Evolutionary conservation across 1,284 basidiomycete species (phyloP).

Genomic region (Naganishia liquefaciens): DNA sequence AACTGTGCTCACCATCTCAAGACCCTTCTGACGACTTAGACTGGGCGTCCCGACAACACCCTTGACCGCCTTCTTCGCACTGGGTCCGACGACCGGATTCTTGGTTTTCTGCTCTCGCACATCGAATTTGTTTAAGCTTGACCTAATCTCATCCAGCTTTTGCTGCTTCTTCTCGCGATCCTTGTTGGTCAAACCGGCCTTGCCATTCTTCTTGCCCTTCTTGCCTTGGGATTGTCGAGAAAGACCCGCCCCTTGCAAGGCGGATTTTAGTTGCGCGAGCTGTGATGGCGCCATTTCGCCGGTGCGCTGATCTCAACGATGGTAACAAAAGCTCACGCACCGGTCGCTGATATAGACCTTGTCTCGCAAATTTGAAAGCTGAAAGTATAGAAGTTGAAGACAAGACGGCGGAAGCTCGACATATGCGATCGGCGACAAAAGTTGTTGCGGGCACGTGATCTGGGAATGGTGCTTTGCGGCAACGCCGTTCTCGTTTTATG

Average conservation of each 20-base stretch:
- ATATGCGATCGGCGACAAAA: slow-evolving; percentile 4
- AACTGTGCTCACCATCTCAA: slow-evolving; percentile 71
- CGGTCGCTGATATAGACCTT: too few species aligned
- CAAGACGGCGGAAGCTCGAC: slow-evolving; percentile 1
- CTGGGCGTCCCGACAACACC: slow-evolving; percentile 81
- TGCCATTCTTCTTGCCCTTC: slow-evolving; percentile 63
- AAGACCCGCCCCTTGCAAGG: slow-evolving; percentile 74
- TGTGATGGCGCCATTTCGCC: slow-evolving; percentile 61
- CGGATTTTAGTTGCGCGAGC: slow-evolving; percentile 81
- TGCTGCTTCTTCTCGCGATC: slow-evolving; percentile 75
- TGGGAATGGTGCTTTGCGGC: neutral
- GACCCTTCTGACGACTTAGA: slow-evolving; percentile 80
- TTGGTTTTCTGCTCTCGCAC: slow-evolving; percentile 85
- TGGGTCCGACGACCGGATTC: slow-evolving; percentile 85
- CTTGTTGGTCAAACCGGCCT: slow-evolving; percentile 62
- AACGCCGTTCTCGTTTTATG: slow-evolving; percentile 14
- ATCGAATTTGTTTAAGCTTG: slow-evolving; percentile 90
- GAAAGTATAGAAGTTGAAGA: neutral
- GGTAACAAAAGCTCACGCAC: too few species aligned
- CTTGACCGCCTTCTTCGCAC: slow-evolving; percentile 60
- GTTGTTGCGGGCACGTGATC: slow-evolving; percentile 1
- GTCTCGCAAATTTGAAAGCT: neutral
- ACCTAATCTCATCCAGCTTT: slow-evolving; percentile 81
- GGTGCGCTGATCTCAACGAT: too few species aligned
- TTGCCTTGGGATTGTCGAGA: slow-evolving; percentile 58